These are phyloP conservation scores for Trypethelium eluteriae DNA, from an alignment of 495 filamentous ascomycete genomes.

Conservation along the genomic window DNA sequence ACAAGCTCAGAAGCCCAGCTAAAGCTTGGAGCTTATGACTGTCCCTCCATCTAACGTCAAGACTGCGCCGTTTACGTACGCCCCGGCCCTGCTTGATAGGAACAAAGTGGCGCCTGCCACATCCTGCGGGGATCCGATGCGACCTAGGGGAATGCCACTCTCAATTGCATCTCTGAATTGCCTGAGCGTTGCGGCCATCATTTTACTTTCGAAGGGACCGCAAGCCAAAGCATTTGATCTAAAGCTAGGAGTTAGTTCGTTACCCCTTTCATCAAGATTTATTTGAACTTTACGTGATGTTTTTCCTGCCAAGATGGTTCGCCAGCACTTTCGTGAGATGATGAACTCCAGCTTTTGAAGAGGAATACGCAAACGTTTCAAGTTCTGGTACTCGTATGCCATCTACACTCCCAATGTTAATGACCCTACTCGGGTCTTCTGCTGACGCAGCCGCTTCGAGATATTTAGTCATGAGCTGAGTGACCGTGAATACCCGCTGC, in stretches of 20 bases:
- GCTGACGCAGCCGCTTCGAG: constrained; percentile 49
- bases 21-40: neutral
- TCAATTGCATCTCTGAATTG: constrained; percentile 55
- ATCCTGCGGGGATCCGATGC: constrained; percentile 64
- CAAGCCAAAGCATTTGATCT: constrained; percentile 59
- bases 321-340: constrained; percentile 38
- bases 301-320: constrained; percentile 37
- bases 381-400: constrained; percentile 58
- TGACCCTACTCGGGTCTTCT: constrained; percentile 54
- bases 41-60: constrained; percentile 17
- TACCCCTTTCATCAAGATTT: constrained; percentile 37
- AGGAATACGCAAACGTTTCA: constrained; percentile 58
- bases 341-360: constrained; percentile 41
- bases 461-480: constrained; percentile 63
- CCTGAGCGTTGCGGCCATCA: constrained; percentile 68
- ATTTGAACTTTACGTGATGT: constrained; percentile 40
- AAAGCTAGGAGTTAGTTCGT: constrained; percentile 25
- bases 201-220: constrained; percentile 74
- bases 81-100: constrained; percentile 60
- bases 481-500: constrained; percentile 70
- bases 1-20: neutral
- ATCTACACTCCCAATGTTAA: constrained; percentile 69
- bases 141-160: constrained; percentile 55
- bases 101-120: constrained; percentile 72
- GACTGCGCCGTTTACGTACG: constrained; percentile 45